Conservation (phyloP, 2,329 filamentous ascomycete genomes). For the Juglanconis sp. region DNA sequence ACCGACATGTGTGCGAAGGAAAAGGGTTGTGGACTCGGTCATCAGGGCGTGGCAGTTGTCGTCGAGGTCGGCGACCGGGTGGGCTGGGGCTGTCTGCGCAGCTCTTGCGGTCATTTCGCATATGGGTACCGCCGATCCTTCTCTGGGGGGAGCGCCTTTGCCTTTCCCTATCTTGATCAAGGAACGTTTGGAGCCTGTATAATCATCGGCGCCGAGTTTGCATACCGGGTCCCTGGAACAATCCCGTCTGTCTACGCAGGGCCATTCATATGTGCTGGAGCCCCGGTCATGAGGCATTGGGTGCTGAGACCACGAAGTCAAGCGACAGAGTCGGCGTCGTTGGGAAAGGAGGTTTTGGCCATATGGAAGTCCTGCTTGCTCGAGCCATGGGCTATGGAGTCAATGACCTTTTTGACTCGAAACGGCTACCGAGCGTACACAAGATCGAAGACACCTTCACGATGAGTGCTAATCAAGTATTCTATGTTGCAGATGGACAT, state of each 20-base stretch:
- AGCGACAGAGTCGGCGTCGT: slow-evolving; percentile 37
- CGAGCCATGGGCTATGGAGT: slow-evolving; percentile 51
- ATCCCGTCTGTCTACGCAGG: slow-evolving; percentile 38
- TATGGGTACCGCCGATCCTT: slow-evolving; percentile 25
- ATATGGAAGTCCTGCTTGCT: slow-evolving; percentile 62
- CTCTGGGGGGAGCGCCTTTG: slow-evolving; percentile 31
- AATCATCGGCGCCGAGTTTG: slow-evolving; percentile 33
- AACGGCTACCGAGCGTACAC: neutral
- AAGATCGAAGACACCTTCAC: slow-evolving; percentile 13
- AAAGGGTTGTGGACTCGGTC: slow-evolving; percentile 28
- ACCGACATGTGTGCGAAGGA: slow-evolving; percentile 41
- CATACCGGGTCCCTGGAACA: slow-evolving; percentile 36
- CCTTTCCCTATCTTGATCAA: slow-evolving; percentile 32
- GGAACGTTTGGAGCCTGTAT: slow-evolving; percentile 32
- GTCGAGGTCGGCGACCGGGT: slow-evolving; percentile 31
- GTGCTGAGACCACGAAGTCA: slow-evolving; percentile 23
- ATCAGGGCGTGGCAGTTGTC: slow-evolving; percentile 36
- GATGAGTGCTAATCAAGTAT: slow-evolving; percentile 18
- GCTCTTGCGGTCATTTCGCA: slow-evolving; percentile 30
- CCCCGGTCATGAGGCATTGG: slow-evolving; percentile 35
- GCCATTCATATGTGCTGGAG: slow-evolving; percentile 44
- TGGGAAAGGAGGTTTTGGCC: slow-evolving; percentile 59
- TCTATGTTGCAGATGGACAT: slow-evolving; percentile 1
- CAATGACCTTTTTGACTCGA: slow-evolving; percentile 5
- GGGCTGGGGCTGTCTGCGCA: slow-evolving; percentile 30